phyloP scores from a whole-genome alignment of 495 filamentous ascomycete genomes.

The Penicillium verhagenii region DNA sequence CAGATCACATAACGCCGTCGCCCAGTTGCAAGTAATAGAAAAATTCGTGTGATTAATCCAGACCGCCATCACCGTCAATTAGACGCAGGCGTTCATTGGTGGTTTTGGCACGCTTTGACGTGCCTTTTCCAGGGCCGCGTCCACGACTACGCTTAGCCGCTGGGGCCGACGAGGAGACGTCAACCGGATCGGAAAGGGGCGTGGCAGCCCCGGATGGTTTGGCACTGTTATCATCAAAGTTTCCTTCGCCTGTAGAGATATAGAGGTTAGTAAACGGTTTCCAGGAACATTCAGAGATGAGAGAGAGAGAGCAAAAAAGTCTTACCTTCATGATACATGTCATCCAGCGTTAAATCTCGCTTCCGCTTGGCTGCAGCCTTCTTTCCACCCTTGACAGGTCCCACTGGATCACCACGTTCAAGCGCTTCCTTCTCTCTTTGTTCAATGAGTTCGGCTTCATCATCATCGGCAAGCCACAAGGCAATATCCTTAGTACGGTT shows the following conservation, averaged over 20 bases:
- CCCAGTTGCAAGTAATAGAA: conserved; percentile 26
- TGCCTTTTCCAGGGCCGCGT: conserved; percentile 46
- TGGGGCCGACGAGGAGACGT: conserved; percentile 46
- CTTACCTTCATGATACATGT: conserved; percentile 97
- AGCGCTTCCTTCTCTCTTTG: conserved; percentile 81
- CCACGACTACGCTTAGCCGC: conserved; percentile 55
- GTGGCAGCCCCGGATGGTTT: conserved; percentile 84
- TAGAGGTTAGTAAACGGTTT: conserved; percentile 19
- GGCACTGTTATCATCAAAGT: conserved; percentile 80
- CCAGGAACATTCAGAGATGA: neutral
- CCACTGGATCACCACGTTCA: conserved; percentile 51
- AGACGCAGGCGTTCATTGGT: conserved; percentile 84
- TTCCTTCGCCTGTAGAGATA: conserved; percentile 71
- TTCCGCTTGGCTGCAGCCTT: conserved; percentile 59
- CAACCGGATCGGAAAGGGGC: conserved; percentile 59
- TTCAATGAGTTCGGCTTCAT: conserved; percentile 89
- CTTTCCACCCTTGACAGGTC: conserved; percentile 54
- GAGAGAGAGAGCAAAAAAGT: neutral
- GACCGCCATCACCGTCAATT: conserved; percentile 71
- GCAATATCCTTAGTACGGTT: conserved; percentile 95
- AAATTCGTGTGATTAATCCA: conserved; percentile 25
- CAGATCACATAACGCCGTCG: conserved; percentile 30
- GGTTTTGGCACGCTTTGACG: conserved; percentile 85
- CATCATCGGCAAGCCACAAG: conserved; percentile 94
- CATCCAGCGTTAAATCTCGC: conserved; percentile 83